phyloP scores from a whole-genome alignment of 192 early-diverging fungal species.

The Lobosporangium transversale region DNA sequence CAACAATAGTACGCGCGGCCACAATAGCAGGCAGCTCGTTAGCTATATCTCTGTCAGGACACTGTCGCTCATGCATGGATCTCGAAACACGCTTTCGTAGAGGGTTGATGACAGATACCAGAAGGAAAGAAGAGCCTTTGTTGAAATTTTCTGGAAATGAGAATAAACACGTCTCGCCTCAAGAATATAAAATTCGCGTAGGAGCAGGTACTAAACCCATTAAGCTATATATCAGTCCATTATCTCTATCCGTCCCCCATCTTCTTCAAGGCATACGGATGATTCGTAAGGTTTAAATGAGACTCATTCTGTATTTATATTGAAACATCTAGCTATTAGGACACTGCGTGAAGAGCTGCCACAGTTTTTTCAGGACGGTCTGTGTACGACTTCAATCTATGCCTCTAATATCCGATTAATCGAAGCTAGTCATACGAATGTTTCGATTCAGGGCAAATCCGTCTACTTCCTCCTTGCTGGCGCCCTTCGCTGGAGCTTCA shows the following conservation, averaged over 20 bases:
- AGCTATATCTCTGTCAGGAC: too few relatives aligned
- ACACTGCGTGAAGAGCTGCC: constrained; percentile 61
- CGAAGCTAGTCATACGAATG: constrained; percentile 64
- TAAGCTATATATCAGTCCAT: too few relatives aligned
- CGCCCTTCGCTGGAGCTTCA: constrained; percentile 64
- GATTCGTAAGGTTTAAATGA: too few relatives aligned
- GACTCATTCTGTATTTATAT: too few relatives aligned
- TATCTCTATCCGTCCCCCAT: too few relatives aligned
- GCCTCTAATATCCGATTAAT: constrained; percentile 58
- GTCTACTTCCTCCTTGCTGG: constrained; percentile 61
- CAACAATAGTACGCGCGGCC: too few relatives aligned
- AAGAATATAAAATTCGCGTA: constrained; percentile 42
- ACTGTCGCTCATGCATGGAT: too few relatives aligned
- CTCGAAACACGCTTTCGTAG: too few relatives aligned
- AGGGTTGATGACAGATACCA: too few relatives aligned
- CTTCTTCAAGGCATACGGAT: too few relatives aligned
- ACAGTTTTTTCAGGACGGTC: constrained; percentile 60
- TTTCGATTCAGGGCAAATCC: constrained; percentile 57
- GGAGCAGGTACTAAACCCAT: constrained; percentile 40
- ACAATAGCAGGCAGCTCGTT: too few relatives aligned
- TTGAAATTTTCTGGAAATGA: constrained; percentile 21
- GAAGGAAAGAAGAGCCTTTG: too few relatives aligned
- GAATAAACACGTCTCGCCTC: constrained; percentile 9
- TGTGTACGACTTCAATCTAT: constrained; percentile 59
- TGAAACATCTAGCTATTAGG: constrained; percentile 65